These are phyloP conservation scores for Coelastrella sp. DNA, from an alignment of 139 green algal species.

Conservation along the genomic window DNA sequence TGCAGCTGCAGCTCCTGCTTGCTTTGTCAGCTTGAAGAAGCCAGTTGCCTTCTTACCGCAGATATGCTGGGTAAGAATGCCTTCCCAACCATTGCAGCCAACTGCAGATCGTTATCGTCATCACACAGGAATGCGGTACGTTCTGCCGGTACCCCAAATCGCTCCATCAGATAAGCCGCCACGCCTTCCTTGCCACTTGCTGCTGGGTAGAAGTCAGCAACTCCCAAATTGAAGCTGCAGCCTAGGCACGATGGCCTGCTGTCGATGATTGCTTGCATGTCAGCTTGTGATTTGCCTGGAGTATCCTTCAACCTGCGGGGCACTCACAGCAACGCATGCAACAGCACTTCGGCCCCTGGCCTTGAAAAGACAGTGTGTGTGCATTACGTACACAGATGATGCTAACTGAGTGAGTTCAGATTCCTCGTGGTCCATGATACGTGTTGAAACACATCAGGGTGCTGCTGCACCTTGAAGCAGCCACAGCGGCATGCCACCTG, in stretches of 20 bases:
- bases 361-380: too few relatives aligned
- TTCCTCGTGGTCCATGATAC: too few relatives aligned
- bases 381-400: too few relatives aligned
- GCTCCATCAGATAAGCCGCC: conserved; percentile 72
- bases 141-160: conserved; percentile 45
- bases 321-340: too few relatives aligned
- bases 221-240: conserved; percentile 75
- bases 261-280: conserved; percentile 44
- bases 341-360: too few relatives aligned
- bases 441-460: too few relatives aligned
- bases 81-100: conserved; percentile 69
- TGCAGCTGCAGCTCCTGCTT: too few relatives aligned
- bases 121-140: conserved; percentile 78
- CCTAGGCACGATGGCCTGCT: conserved; percentile 53
- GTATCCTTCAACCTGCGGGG: conserved; percentile 25
- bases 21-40: too few relatives aligned
- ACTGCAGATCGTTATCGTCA: conserved; percentile 85
- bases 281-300: neutral
- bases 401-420: too few relatives aligned
- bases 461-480: too few relatives aligned
- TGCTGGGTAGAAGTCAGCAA: conserved; percentile 80
- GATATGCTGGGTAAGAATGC: conserved; percentile 76
- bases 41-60: neutral
- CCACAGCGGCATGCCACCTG: too few relatives aligned
- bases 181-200: conserved; percentile 75